Percentiles rank a stretch among this genome's conserved stretches.
These are phyloP conservation scores for Teunomyces lycoperdinae DNA, from an alignment of 805 yeast species.

Conservation along the genomic window DNA sequence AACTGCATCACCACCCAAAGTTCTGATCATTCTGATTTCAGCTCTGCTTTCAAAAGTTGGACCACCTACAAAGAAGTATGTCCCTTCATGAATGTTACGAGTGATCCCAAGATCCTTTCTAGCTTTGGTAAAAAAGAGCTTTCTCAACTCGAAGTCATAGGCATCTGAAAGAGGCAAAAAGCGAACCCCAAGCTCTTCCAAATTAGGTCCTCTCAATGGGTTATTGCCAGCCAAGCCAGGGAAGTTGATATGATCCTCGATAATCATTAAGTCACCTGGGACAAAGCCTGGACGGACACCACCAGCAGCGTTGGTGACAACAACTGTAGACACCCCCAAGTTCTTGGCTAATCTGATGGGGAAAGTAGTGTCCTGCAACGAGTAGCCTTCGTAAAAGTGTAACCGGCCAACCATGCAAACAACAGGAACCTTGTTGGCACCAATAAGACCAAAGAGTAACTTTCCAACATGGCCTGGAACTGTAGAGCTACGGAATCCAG, in stretches of 20 bases:
- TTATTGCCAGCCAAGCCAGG: constrained; percentile 90
- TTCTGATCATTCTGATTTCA: constrained; percentile 72
- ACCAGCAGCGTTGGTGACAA: constrained; percentile 97
- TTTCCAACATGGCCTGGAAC: constrained; percentile 90
- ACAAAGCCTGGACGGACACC: constrained; percentile 65
- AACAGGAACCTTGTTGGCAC: constrained; percentile 67
- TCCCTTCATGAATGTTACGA: constrained; percentile 80
- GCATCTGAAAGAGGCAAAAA: constrained; percentile 89
- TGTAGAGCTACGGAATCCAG: constrained; percentile 78
- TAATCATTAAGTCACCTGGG: constrained; percentile 90
- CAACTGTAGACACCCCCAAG: constrained; percentile 58
- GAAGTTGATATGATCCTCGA: constrained; percentile 83
- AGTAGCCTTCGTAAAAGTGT: constrained; percentile 90
- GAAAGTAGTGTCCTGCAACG: constrained; percentile 76
- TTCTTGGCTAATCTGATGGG: constrained; percentile 75
- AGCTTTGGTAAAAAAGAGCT: constrained; percentile 55
- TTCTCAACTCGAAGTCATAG: constrained; percentile 71
- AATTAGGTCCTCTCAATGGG: constrained; percentile 84
- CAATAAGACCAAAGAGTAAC: constrained; percentile 74
- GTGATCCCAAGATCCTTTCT: constrained; percentile 41
- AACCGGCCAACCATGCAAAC: constrained; percentile 92
- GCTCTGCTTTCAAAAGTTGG: constrained; percentile 94
- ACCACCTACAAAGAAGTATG: constrained; percentile 81
- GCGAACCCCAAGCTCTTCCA: constrained; percentile 77
- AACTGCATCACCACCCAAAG: constrained; percentile 86